These are phyloP conservation scores for Maudiozyma turicensis DNA, from an alignment of 805 yeast genomes.

Conservation along the genomic window DNA sequence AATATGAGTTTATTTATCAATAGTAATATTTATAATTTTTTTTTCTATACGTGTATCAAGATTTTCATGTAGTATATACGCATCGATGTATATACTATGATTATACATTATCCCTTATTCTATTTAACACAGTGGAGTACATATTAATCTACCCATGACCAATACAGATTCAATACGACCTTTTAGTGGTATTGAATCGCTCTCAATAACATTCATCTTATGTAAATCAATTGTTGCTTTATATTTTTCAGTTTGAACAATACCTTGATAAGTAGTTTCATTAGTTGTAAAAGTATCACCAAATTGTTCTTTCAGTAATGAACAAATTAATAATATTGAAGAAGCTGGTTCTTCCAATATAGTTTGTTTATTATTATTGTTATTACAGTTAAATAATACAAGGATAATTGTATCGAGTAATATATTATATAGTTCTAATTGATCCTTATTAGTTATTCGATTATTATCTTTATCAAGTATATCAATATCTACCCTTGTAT, in stretches of 20 bases:
- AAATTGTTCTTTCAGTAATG: slow-evolving; percentile 65
- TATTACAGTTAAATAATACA: too few species aligned
- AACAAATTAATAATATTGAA: background rate
- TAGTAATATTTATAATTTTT: background rate
- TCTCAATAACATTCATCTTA: slow-evolving; percentile 48
- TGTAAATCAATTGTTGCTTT: slow-evolving; percentile 56
- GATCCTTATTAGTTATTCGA: background rate
- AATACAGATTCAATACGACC: slow-evolving; percentile 72
- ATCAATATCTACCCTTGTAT: background rate
- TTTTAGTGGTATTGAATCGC: slow-evolving; percentile 58
- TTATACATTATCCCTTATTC: too few species aligned
- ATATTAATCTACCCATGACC: slow-evolving; percentile 60
- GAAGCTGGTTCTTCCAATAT: too few species aligned
- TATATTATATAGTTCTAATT: too few species aligned
- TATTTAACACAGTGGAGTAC: slow-evolving; percentile 61
- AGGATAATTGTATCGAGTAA: too few species aligned
- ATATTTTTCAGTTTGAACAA: slow-evolving; percentile 54
- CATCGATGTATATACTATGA: background rate
- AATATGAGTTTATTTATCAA: background rate
- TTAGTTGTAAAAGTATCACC: slow-evolving; percentile 39
- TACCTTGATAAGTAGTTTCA: slow-evolving; percentile 17
- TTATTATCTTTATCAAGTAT: background rate
- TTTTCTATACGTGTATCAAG: background rate
- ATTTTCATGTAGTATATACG: background rate
- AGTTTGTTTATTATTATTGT: too few species aligned